phyloP scores from a whole-genome alignment of 257 asterid species.

The Salvia rosmarinus region DNA sequence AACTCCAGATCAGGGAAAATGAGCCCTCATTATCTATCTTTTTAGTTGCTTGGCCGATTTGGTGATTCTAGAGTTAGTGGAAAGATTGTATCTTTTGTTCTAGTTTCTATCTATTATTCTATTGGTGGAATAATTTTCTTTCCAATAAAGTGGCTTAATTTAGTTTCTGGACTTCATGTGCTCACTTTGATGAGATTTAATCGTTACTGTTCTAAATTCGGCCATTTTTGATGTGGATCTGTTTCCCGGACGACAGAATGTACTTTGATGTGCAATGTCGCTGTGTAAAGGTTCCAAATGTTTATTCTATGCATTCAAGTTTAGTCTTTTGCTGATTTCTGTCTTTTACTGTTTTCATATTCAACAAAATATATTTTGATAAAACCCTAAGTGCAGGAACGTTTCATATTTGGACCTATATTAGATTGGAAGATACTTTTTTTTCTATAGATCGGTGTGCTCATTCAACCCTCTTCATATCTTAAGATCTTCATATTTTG shows the following conservation, averaged over 20 bases:
- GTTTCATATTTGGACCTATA: neutral
- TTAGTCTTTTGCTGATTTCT: conserved; percentile 12
- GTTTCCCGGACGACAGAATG: conserved; percentile 10
- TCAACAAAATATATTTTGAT: too few species aligned
- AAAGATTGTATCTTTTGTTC: conserved; percentile 24
- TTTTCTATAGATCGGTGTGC: neutral
- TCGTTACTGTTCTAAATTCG: neutral
- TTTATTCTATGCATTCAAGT: conserved; percentile 3
- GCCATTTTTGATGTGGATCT: conserved; percentile 35
- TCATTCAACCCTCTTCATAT: neutral
- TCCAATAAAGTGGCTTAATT: conserved; percentile 3
- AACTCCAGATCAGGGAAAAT: conserved; percentile 31
- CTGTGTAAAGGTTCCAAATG: conserved; percentile 15
- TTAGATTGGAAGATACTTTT: neutral
- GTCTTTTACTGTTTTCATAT: neutral
- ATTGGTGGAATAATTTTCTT: conserved; percentile 2
- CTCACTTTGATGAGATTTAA: conserved; percentile 19
- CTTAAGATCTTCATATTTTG: conserved; percentile 15
- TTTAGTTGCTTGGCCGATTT: conserved; percentile 21
- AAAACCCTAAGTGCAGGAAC: too few species aligned
- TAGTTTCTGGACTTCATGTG: conserved; percentile 3
- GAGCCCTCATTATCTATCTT: neutral
- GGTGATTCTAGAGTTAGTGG: conserved; percentile 26
- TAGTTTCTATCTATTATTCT: conserved; percentile 8
- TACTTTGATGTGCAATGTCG: conserved; percentile 22